phyloP scores from a whole-genome alignment of 164 flowering plant genomes.

The Warburgia ugandensis region DNA sequence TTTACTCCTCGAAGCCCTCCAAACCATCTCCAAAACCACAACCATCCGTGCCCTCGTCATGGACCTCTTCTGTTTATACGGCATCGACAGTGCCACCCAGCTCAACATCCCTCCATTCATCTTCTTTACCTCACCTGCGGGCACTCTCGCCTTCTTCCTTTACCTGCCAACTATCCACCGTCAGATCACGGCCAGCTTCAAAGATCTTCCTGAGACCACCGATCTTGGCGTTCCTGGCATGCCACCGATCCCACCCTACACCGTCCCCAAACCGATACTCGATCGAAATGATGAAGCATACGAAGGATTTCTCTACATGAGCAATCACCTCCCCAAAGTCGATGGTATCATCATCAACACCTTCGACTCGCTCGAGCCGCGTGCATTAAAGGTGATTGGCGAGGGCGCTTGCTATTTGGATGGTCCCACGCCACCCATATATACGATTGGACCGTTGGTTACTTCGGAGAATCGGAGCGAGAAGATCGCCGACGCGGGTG shows the following conservation, averaged over 20 bases:
- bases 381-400: slow-evolving; percentile 9
- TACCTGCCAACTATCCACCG: slow-evolving; percentile 11
- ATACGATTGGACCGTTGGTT: slow-evolving; percentile 25
- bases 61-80: slow-evolving; percentile 29
- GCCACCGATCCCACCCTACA: slow-evolving; percentile 11
- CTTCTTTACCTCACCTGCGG: slow-evolving; percentile 17
- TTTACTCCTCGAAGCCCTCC: slow-evolving; percentile 16
- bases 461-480: background rate
- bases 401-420: slow-evolving; percentile 7
- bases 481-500: no score
- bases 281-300: slow-evolving; percentile 14
- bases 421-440: slow-evolving; percentile 10
- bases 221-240: slow-evolving; percentile 14
- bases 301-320: background rate
- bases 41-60: slow-evolving; percentile 21
- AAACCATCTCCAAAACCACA: slow-evolving; percentile 13
- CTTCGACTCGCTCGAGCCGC: slow-evolving; percentile 20
- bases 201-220: background rate
- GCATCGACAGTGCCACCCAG: slow-evolving; percentile 10
- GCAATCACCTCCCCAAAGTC: background rate
- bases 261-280: slow-evolving; percentile 11
- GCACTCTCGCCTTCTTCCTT: slow-evolving; percentile 7
- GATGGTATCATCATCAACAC: slow-evolving; percentile 28
- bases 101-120: slow-evolving; percentile 23
- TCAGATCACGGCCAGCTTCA: slow-evolving; percentile 5